These are phyloP conservation scores for Podila epigama DNA, from an alignment of 192 early-diverging fungal genomes.

Conservation along the genomic window DNA sequence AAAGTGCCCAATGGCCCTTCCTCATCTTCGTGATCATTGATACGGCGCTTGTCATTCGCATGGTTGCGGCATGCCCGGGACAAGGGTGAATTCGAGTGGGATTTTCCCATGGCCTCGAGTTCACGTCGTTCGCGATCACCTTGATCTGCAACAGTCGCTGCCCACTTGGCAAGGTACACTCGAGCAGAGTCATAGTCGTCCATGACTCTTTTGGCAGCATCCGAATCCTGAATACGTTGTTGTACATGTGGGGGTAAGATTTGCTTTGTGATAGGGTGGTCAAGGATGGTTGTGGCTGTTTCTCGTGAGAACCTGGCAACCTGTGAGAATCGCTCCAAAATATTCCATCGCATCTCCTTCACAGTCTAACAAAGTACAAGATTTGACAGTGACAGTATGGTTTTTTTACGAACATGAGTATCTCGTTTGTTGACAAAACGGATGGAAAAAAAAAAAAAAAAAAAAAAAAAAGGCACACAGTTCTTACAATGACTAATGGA, in stretches of 20 bases:
- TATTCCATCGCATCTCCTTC: constrained; percentile 76
- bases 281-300: constrained; percentile 62
- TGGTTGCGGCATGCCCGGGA: constrained; percentile 1
- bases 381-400: not conserved
- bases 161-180: constrained; percentile 83
- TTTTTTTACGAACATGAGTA: no score
- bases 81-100: constrained; percentile 1
- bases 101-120: constrained; percentile 20
- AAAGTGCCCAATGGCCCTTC: constrained; percentile 30
- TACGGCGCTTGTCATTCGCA: constrained; percentile 13
- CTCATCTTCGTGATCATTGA: constrained; percentile 34
- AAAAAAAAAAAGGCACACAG: not conserved
- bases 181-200: constrained; percentile 84
- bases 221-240: constrained; percentile 57
- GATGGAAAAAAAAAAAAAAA: not conserved
- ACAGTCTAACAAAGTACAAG: constrained; percentile 53
- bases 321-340: constrained; percentile 78
- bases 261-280: constrained; percentile 61
- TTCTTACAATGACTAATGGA: constrained; percentile 47
- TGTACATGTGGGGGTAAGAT: constrained; percentile 64
- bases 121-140: constrained; percentile 37
- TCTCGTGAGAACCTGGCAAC: constrained; percentile 77
- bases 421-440: not conserved
- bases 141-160: constrained; percentile 60
- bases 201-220: constrained; percentile 64